A percentile compares a stretch with the other conserved stretches of the same genome.
phyloP scores from a whole-genome alignment of 345 rosid genomes.

The Salix brachista region DNA sequence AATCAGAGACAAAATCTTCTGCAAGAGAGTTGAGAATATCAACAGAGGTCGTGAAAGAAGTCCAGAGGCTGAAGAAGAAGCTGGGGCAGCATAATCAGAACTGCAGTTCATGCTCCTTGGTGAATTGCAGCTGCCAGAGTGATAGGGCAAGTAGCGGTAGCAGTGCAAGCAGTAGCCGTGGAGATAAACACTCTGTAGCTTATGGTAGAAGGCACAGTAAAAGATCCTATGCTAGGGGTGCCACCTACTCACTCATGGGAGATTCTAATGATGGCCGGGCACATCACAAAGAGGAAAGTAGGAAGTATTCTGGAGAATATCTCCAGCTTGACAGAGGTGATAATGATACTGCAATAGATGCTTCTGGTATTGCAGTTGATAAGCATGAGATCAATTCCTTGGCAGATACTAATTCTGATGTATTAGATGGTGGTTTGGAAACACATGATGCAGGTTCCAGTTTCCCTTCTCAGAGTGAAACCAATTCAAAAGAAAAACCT shows the following conservation, averaged over 20 bases:
- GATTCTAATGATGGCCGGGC: slow-evolving; percentile 32
- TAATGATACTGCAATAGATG: slow-evolving; percentile 18
- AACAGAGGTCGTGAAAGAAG: slow-evolving; percentile 81
- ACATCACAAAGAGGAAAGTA: slow-evolving; percentile 27
- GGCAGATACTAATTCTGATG: slow-evolving; percentile 14
- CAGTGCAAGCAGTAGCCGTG: slow-evolving; percentile 84
- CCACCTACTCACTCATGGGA: slow-evolving; percentile 20
- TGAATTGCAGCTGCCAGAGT: slow-evolving; percentile 87
- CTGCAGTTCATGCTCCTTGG: slow-evolving; percentile 78
- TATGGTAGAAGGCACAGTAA: slow-evolving; percentile 59
- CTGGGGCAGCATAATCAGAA: slow-evolving; percentile 52
- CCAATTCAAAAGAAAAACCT: slow-evolving; percentile 25
- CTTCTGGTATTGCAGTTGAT: slow-evolving; percentile 8
- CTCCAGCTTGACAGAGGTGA: slow-evolving; percentile 14
- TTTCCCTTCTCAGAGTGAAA: slow-evolving; percentile 22
- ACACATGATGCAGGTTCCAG: slow-evolving; percentile 20
- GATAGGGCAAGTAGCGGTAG: slow-evolving; percentile 93
- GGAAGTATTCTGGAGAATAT: slow-evolving; percentile 11
- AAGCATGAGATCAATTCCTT: slow-evolving; percentile 13
- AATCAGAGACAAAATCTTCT: slow-evolving; percentile 38
- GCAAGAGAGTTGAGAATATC: slow-evolving; percentile 61
- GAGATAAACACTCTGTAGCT: slow-evolving; percentile 30
- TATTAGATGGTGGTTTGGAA: slow-evolving; percentile 4
- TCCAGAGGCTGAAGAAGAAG: slow-evolving; percentile 76
- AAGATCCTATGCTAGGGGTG: slow-evolving; percentile 41